phyloP scores from a whole-genome alignment of 257 asterid species.

The Solanum appendiculatum region DNA sequence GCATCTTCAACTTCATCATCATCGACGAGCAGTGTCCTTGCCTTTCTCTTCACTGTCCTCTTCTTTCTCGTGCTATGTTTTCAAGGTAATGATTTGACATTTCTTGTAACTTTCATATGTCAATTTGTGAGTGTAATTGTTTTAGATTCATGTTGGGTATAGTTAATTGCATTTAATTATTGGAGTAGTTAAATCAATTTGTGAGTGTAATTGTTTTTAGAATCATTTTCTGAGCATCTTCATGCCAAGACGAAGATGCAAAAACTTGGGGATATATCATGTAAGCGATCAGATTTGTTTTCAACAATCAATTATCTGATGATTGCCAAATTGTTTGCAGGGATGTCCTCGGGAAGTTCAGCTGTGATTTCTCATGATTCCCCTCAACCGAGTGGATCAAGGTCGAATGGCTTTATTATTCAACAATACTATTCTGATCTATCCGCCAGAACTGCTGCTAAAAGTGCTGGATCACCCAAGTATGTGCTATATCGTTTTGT shows the following conservation, averaged over 20 bases:
- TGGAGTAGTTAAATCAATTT: not conserved
- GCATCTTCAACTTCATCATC: constrained; percentile 24
- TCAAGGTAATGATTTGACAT: constrained; percentile 39
- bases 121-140: not conserved
- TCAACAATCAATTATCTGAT: not conserved
- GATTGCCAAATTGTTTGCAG: constrained; percentile 4
- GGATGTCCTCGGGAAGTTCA: constrained; percentile 24
- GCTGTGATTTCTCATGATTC: constrained; percentile 1
- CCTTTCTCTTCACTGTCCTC: constrained; percentile 56
- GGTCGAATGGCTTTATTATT: not conserved
- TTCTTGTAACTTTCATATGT: not conserved
- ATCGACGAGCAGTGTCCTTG: constrained; percentile 43
- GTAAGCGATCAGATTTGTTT: not conserved
- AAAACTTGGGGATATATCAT: not conserved
- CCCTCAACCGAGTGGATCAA: not conserved
- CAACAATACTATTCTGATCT: constrained; percentile 3
- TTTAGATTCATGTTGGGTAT: not conserved
- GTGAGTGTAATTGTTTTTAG: not conserved
- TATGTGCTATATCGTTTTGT: constrained; percentile 5
- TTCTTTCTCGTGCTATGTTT: constrained; percentile 55
- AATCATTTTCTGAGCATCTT: not conserved
- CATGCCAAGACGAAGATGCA: not conserved
- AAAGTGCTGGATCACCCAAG: constrained; percentile 14
- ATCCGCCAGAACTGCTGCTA: not conserved
- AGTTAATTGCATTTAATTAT: not conserved